Percentiles rank a stretch among this genome's conserved stretches.
phyloP scores from a whole-genome alignment of 345 rosid species.

The Gossypium arboreum region DNA sequence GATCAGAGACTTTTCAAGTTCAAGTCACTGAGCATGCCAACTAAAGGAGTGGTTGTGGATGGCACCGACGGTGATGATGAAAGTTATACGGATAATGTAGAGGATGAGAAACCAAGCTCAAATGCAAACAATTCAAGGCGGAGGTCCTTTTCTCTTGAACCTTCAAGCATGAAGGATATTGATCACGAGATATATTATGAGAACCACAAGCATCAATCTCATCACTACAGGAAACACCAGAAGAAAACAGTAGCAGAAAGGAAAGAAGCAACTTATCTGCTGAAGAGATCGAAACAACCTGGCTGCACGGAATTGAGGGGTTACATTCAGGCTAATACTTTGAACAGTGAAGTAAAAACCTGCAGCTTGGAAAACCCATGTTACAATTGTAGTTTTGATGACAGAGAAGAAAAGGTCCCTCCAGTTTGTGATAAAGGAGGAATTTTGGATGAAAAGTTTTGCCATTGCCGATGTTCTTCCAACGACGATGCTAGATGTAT shows the following conservation, averaged over 20 bases:
- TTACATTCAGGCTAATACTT: not conserved
- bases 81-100: constrained; percentile 12
- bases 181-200: constrained; percentile 35
- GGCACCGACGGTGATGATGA: constrained; percentile 6
- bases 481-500: constrained; percentile 10
- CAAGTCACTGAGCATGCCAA: constrained; percentile 22
- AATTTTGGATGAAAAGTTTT: not conserved
- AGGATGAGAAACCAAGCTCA: constrained; percentile 26
- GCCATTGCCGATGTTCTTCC: not conserved
- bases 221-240: constrained; percentile 16
- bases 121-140: constrained; percentile 32
- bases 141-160: constrained; percentile 33
- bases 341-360: constrained; percentile 5
- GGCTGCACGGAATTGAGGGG: not conserved
- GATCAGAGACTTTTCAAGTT: constrained; percentile 62
- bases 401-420: constrained; percentile 14
- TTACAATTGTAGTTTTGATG: constrained; percentile 10
- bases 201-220: constrained; percentile 22
- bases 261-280: constrained; percentile 4
- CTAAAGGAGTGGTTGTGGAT: not conserved
- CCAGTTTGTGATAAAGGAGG: not conserved
- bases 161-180: constrained; percentile 24
- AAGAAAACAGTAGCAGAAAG: constrained; percentile 4
- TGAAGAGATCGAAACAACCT: constrained; percentile 13
- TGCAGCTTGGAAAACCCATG: constrained; percentile 33